Base-by-base conservation (phyloP, 176 grass and related monocot species). In the Saccharum spontaneum region DNA sequence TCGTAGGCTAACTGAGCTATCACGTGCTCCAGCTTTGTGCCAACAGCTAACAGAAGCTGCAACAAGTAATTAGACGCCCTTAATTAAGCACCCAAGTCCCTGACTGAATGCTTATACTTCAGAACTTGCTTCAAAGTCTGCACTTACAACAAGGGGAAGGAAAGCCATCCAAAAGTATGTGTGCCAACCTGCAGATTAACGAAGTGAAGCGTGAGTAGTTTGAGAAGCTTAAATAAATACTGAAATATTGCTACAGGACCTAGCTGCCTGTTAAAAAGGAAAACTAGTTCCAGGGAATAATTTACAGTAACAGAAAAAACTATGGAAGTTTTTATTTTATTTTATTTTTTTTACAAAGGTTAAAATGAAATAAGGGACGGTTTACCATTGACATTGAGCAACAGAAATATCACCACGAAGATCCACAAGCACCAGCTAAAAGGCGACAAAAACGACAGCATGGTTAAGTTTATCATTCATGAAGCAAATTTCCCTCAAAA, bases 81-180 rank as follows among this genome's bases (percentile, higher is more conserved):
- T 17, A 4, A 16, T 50, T 79, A 46, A 83, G 36, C 44, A 28
- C 39, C 67, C 50, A 24, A 24, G 0, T 26, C 12, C 22, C 24
- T 31, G 48, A 30, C 37, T 22, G 48, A 22, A 54, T 76, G 31
- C 12, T 87, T 69, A 57, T n/a, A 66, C 8, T 76, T 76, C 69
- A n/a, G 8, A 39, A 10, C 23, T 69, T 14, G 7, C 20, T 60
- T 61, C 65, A 28, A 52, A 37, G 13, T 59, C 65, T 67, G 43
- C 67, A 94, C 97, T 92, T 92, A 99, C 93, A 77, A 94, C 23
- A 20, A 99, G 79, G 60, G 97, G 93, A 86, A 96, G 13, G 69
- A 96, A 99, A 48, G 93, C 78, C 10, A 99, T 92, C 97, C 97
- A 99, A 88, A 95, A 99, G 83, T 99, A 99, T 9, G 71, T 78